phyloP scores from a whole-genome alignment of 257 asterid species.

The Primulina tabacum region DNA sequence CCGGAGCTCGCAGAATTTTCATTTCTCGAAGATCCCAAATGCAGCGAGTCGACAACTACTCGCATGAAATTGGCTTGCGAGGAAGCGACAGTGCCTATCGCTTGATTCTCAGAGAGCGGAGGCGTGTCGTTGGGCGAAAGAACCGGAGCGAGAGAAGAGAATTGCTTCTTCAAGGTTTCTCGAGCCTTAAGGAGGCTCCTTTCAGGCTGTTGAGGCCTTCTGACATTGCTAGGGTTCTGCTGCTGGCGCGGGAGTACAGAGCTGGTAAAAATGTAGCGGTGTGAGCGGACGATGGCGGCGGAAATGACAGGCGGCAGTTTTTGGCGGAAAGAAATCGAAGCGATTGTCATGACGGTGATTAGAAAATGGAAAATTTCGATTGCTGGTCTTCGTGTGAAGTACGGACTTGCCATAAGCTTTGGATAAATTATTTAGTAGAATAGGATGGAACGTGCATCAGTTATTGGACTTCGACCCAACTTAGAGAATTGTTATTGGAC shows the following conservation, averaged over 20 bases:
- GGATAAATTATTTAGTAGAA: too few relatives aligned
- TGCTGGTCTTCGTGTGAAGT: not conserved
- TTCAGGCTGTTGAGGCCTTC: constrained; percentile 54
- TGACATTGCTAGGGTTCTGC: constrained; percentile 41
- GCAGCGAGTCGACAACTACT: constrained; percentile 59
- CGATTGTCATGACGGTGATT: constrained; percentile 37
- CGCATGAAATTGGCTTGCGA: constrained; percentile 98
- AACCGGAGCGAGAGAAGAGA: constrained; percentile 61
- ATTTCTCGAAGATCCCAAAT: constrained; percentile 20
- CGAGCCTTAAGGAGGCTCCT: constrained; percentile 67
- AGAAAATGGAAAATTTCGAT: not conserved
- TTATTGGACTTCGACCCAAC: too few relatives aligned
- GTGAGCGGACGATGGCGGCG: constrained; percentile 34
- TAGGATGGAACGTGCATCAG: too few relatives aligned
- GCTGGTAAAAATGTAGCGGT: constrained; percentile 24
- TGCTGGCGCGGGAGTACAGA: constrained; percentile 34
- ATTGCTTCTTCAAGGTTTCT: constrained; percentile 58
- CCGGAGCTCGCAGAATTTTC: constrained; percentile 43
- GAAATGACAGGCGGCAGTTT: constrained; percentile 35
- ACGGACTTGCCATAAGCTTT: too few relatives aligned
- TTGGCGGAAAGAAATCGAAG: constrained; percentile 51
- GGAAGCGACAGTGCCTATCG: constrained; percentile 78
- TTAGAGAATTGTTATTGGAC: too few relatives aligned
- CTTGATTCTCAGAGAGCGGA: constrained; percentile 58
- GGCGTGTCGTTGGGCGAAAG: constrained; percentile 55